These are phyloP conservation scores for Setaria italica DNA, from an alignment of 202 grass and related monocot species.

Conservation along the genomic window DNA sequence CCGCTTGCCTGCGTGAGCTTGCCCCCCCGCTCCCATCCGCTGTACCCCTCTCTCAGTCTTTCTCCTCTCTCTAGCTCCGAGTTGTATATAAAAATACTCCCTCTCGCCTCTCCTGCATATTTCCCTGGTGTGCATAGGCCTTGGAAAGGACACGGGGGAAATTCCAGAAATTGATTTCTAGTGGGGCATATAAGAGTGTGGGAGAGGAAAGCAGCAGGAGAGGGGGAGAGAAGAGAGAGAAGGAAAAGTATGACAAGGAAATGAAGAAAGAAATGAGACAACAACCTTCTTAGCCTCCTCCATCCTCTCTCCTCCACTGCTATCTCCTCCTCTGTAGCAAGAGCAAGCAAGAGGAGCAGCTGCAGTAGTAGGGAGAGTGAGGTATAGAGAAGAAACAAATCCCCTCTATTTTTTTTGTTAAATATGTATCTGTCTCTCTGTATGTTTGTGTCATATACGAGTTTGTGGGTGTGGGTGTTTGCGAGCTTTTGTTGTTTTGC, in stretches of 20 bases:
- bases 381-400: conserved; percentile 49
- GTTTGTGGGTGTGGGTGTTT: conserved; percentile 64
- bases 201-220: conserved; percentile 49
- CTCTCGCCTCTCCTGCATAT: conserved; percentile 45
- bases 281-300: conserved; percentile 60
- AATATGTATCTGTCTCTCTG: conserved; percentile 32
- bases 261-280: conserved; percentile 86
- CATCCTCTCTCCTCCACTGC: conserved; percentile 45
- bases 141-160: conserved; percentile 40
- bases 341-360: conserved; percentile 53
- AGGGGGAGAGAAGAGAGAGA: conserved; percentile 35
- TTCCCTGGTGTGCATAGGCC: conserved; percentile 54
- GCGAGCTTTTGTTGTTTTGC: conserved; percentile 76
- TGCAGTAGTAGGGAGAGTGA: conserved; percentile 50
- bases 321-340: conserved; percentile 33
- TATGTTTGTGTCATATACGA: conserved; percentile 57
- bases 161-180: conserved; percentile 43
- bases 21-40: conserved; percentile 31
- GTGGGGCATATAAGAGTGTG: conserved; percentile 52
- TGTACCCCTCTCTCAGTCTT: not conserved
- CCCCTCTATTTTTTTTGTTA: conserved; percentile 37
- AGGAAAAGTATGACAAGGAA: conserved; percentile 82
- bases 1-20: conserved; percentile 61
- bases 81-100: conserved; percentile 69
- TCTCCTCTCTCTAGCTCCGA: conserved; percentile 25